Evolutionary conservation across 2,329 filamentous ascomycete genomes (phyloP).

Genomic region (Alternaria longipes): DNA sequence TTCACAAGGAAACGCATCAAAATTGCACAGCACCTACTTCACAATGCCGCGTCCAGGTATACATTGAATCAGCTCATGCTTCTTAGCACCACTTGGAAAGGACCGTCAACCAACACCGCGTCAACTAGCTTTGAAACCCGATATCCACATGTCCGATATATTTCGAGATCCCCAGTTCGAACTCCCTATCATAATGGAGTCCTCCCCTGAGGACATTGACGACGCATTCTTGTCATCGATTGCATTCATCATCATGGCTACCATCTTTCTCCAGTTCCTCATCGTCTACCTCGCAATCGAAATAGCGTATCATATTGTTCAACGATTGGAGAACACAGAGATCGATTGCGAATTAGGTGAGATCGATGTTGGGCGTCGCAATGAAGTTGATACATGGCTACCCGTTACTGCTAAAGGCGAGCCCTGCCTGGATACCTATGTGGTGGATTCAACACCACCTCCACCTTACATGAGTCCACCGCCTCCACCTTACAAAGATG

Average conservation of each 20-base stretch:
- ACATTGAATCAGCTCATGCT: background rate
- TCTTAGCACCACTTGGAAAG: background rate
- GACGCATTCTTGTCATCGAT: background rate
- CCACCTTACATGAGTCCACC: background rate
- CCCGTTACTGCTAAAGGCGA: background rate
- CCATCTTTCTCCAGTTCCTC: background rate
- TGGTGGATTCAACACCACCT: background rate
- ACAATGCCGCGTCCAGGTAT: background rate
- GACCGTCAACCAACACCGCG: background rate
- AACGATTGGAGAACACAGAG: background rate
- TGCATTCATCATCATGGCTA: background rate
- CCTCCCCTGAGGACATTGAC: background rate
- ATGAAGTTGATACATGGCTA: background rate
- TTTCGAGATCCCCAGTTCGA: background rate
- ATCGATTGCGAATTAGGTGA: background rate
- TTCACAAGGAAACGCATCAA: background rate
- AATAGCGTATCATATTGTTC: background rate
- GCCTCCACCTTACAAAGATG: background rate
- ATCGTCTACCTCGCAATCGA: background rate
- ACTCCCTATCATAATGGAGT: background rate
- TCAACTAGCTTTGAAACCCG: background rate
- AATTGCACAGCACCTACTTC: background rate
- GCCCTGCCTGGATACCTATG: background rate
- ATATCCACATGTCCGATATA: background rate
- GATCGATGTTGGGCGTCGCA: background rate